Evolutionary conservation across 768 basidiomycete species (phyloP).

Genomic region (Rossbeevera mucosa): DNA sequence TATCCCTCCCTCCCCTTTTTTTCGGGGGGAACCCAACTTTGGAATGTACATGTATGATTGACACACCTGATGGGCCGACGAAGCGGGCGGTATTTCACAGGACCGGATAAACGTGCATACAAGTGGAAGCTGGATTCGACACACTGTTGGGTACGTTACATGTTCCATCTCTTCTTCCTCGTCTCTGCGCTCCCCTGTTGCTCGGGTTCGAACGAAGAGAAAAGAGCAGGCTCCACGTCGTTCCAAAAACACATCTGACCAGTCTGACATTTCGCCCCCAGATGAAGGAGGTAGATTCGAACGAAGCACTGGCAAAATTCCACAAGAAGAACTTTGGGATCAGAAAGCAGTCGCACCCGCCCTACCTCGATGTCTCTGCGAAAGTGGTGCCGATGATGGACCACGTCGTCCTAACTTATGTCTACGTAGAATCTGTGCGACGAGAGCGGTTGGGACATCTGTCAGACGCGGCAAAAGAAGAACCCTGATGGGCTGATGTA

Average conservation of each 20-base stretch:
- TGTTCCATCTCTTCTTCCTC: background rate
- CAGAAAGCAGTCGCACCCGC: constrained; percentile 18
- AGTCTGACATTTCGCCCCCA: constrained; percentile 4
- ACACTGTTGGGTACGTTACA: constrained; percentile 23
- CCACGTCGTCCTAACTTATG: constrained; percentile 24
- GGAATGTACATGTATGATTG: background rate
- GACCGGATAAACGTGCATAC: constrained; percentile 31
- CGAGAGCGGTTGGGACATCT: constrained; percentile 19
- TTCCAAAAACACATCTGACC: background rate
- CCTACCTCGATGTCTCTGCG: constrained; percentile 25
- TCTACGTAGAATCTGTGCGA: constrained; percentile 26
- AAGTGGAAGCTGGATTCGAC: constrained; percentile 32
- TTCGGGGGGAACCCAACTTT: background rate
- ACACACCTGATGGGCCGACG: background rate
- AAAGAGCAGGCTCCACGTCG: background rate
- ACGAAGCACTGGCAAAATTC: constrained; percentile 15
- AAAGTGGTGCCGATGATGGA: constrained; percentile 22
- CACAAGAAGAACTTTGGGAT: constrained; percentile 24
- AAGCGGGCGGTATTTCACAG: constrained; percentile 32
- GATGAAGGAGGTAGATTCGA: constrained; percentile 20
- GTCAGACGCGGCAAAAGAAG: background rate
- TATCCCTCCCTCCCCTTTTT: background rate
- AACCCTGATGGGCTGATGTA: background rate
- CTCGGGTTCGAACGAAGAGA: background rate
- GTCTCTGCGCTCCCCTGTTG: background rate